phyloP scores from a whole-genome alignment of 306 rosid species.

The Vachellia pachyceras region DNA sequence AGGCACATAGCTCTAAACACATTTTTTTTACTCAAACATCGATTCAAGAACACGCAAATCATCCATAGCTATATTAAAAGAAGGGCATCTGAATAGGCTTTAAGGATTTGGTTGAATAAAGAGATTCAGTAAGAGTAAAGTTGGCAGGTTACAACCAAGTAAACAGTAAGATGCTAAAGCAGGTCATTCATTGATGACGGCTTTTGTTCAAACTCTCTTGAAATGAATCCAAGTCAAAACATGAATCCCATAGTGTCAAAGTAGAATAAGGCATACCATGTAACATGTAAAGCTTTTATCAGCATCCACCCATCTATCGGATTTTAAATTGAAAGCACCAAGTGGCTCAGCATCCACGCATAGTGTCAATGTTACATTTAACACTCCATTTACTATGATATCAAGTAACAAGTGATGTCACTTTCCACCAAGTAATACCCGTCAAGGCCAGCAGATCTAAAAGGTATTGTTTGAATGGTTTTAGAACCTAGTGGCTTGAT shows the following conservation, averaged over 20 bases:
- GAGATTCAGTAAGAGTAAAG: not conserved
- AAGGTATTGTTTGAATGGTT: not conserved
- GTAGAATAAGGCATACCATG: constrained; percentile 14
- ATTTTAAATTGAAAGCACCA: constrained; percentile 12
- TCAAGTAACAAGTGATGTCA: not conserved
- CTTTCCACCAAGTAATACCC: not conserved
- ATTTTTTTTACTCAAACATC: not conserved
- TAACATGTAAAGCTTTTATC: not conserved
- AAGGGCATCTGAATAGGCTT: not conserved
- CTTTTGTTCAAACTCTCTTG: not conserved
- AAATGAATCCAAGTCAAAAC: constrained; percentile 21
- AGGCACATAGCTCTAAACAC: not conserved
- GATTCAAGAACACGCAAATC: not conserved
- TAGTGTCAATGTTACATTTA: not conserved
- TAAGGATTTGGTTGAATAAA: constrained; percentile 16
- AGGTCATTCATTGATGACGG: not conserved
- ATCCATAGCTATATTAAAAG: not conserved
- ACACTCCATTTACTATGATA: not conserved
- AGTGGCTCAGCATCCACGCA: too few species aligned
- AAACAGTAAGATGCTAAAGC: constrained; percentile 6
- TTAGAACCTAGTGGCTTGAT: not conserved
- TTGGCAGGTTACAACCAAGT: constrained; percentile 27
- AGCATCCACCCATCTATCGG: not conserved
- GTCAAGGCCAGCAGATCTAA: not conserved
- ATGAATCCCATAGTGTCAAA: not conserved